Conservation (phyloP, 192 early-diverging fungal species). For the Entophlyctis helioformis region DNA sequence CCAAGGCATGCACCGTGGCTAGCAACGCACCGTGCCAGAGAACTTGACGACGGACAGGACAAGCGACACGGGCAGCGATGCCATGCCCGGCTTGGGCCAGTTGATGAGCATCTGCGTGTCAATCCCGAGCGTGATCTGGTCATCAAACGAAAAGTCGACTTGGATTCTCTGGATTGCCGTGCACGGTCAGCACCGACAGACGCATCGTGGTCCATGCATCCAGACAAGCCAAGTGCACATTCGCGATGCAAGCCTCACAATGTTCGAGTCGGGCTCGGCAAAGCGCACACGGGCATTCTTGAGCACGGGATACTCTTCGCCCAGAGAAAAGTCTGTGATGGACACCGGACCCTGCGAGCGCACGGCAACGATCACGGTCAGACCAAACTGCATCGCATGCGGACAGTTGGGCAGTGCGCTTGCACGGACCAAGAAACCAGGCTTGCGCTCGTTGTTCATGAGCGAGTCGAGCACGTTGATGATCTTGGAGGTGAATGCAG, state of each 20-base stretch:
- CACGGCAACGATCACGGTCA: no score
- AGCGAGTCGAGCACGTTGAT: slow-evolving; percentile 52
- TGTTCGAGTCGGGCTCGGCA: slow-evolving; percentile 24
- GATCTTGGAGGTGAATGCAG: slow-evolving; percentile 49
- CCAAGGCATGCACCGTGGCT: no score
- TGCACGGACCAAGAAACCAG: slow-evolving; percentile 59
- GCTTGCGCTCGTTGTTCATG: slow-evolving; percentile 54
- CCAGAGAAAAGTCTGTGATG: slow-evolving; percentile 46
- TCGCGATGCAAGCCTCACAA: no score
- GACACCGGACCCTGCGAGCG: slow-evolving; percentile 42
- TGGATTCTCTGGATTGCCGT: slow-evolving; percentile 63
- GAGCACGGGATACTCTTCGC: slow-evolving; percentile 42
- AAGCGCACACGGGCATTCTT: slow-evolving; percentile 23
- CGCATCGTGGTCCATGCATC: no score
- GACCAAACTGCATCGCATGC: no score
- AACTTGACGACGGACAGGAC: slow-evolving; percentile 77
- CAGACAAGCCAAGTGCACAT: no score
- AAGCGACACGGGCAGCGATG: slow-evolving; percentile 84
- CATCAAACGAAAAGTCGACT: slow-evolving; percentile 75
- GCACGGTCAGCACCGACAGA: background rate
- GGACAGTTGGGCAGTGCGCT: slow-evolving; percentile 2
- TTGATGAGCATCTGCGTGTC: slow-evolving; percentile 89
- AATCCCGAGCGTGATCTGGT: slow-evolving; percentile 87
- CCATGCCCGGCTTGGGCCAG: slow-evolving; percentile 83
- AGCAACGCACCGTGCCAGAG: slow-evolving; percentile 65